A percentile compares a stretch with the other conserved stretches of the same genome.
Evolutionary conservation across 768 basidiomycete species (phyloP).

Genomic region (Termitomyces sp.): DNA sequence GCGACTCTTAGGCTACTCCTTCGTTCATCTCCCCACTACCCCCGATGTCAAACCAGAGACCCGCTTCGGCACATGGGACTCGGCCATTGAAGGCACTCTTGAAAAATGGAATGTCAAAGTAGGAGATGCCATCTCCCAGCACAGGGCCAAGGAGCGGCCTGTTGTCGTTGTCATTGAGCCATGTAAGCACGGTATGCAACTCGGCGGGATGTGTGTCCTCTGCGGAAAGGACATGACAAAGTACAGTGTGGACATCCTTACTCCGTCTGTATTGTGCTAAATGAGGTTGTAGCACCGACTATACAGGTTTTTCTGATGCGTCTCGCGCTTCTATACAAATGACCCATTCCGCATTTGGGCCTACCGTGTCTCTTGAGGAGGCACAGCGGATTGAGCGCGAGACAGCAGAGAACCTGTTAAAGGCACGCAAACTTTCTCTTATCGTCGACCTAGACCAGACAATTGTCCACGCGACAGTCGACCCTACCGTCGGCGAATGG

Average conservation of each 20-base stretch:
- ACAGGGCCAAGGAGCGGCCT: conserved; percentile 52
- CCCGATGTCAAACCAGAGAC: conserved; percentile 51
- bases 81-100: conserved; percentile 74
- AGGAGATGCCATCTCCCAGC: conserved; percentile 58
- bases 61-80: conserved; percentile 89
- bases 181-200: conserved; percentile 94
- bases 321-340: conserved; percentile 87
- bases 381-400: conserved; percentile 85
- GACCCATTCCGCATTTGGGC: conserved; percentile 88
- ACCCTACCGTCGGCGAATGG: conserved; percentile 99
- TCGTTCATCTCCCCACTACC: conserved; percentile 46
- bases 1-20: conserved; percentile 81
- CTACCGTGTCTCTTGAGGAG: conserved; percentile 89
- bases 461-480: conserved; percentile 96
- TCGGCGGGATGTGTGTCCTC: conserved; percentile 86
- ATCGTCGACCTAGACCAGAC: conserved; percentile 99
- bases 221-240: conserved; percentile 95
- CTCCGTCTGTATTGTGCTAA: conserved; percentile 1
- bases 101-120: conserved; percentile 62
- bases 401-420: conserved; percentile 73
- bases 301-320: conserved; percentile 83
- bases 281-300: conserved; percentile 52
- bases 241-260: conserved; percentile 39
- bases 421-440: conserved; percentile 75
- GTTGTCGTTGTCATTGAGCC: conserved; percentile 75